phyloP scores from a whole-genome alignment of 2,329 filamentous ascomycete species.

The Talaromyces sp. region DNA sequence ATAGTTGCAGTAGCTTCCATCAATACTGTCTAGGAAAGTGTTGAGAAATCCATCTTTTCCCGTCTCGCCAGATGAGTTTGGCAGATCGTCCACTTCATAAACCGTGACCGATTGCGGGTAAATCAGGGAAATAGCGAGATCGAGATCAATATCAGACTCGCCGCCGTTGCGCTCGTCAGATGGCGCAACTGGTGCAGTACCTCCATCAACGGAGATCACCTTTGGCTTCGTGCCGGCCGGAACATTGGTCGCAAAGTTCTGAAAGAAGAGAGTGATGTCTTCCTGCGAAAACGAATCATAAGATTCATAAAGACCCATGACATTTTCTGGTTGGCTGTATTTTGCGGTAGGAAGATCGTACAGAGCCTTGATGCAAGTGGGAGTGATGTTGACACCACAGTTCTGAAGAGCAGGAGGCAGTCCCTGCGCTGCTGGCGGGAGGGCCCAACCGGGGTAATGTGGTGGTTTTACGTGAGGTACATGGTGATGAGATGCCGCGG shows the following conservation, averaged over 20 bases:
- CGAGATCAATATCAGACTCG: constrained; percentile 16
- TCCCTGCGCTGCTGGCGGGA: constrained; percentile 5
- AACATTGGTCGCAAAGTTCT: constrained; percentile 12
- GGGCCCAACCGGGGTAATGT: not conserved
- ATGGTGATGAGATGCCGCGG: not conserved
- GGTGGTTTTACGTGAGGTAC: constrained; percentile 3
- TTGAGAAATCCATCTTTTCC: constrained; percentile 5
- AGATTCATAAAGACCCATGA: constrained; percentile 11
- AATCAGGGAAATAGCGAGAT: constrained; percentile 11
- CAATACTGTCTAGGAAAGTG: constrained; percentile 15
- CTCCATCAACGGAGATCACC: constrained; percentile 15
- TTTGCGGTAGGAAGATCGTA: constrained; percentile 8
- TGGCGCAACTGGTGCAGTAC: constrained; percentile 9
- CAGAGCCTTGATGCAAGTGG: constrained; percentile 13
- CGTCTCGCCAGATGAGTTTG: constrained; percentile 9
- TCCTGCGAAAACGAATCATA: constrained; percentile 13
- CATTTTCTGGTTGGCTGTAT: constrained; percentile 12
- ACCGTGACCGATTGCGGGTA: constrained; percentile 13
- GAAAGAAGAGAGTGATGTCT: constrained; percentile 14
- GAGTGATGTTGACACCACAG: constrained; percentile 15
- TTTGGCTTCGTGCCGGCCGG: constrained; percentile 6
- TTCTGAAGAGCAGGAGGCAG: constrained; percentile 9
- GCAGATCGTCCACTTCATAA: constrained; percentile 14
- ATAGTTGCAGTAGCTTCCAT: constrained; percentile 15
- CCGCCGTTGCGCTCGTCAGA: constrained; percentile 9